phyloP scores from a whole-genome alignment of 2,329 filamentous ascomycete genomes.

The Amphichorda felina region DNA sequence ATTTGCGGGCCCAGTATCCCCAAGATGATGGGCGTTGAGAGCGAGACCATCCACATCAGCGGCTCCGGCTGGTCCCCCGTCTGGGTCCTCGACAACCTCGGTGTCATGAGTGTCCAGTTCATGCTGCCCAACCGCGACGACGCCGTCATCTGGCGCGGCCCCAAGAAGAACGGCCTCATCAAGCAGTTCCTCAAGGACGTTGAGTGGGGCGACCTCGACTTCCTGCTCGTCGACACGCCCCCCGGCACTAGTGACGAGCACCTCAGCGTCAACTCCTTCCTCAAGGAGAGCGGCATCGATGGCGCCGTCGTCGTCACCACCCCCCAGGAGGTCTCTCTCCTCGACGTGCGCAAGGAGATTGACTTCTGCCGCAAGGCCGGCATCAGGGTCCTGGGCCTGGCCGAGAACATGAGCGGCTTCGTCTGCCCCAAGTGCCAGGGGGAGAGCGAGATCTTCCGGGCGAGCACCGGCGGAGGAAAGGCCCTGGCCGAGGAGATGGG shows the following conservation, averaged over 20 bases:
- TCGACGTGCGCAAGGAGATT: slow-evolving; percentile 94
- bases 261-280: slow-evolving; percentile 79
- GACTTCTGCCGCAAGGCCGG: slow-evolving; percentile 95
- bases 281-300: slow-evolving; percentile 85
- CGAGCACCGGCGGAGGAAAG: slow-evolving; percentile 79
- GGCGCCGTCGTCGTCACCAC: slow-evolving; percentile 90
- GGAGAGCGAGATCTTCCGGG: slow-evolving; percentile 73
- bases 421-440: slow-evolving; percentile 88
- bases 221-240: slow-evolving; percentile 86
- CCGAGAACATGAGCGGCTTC: slow-evolving; percentile 97
- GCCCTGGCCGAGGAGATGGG: slow-evolving; percentile 74
- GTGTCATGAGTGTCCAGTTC: slow-evolving; percentile 96
- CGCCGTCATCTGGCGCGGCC: slow-evolving; percentile 92
- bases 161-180: slow-evolving; percentile 97
- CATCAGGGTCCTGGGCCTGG: slow-evolving; percentile 76
- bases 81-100: slow-evolving; percentile 88
- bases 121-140: slow-evolving; percentile 92
- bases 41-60: slow-evolving; percentile 86
- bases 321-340: slow-evolving; percentile 81
- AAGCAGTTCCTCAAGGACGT: slow-evolving; percentile 98
- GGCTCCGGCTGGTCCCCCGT: slow-evolving; percentile 87
- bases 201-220: slow-evolving; percentile 93
- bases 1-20: slow-evolving; percentile 94
- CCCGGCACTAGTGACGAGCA: slow-evolving; percentile 95
- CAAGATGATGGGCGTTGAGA: slow-evolving; percentile 97